Evolutionary conservation across 2,329 filamentous ascomycete genomes (phyloP).

Genomic region (Fusarium metavorans): DNA sequence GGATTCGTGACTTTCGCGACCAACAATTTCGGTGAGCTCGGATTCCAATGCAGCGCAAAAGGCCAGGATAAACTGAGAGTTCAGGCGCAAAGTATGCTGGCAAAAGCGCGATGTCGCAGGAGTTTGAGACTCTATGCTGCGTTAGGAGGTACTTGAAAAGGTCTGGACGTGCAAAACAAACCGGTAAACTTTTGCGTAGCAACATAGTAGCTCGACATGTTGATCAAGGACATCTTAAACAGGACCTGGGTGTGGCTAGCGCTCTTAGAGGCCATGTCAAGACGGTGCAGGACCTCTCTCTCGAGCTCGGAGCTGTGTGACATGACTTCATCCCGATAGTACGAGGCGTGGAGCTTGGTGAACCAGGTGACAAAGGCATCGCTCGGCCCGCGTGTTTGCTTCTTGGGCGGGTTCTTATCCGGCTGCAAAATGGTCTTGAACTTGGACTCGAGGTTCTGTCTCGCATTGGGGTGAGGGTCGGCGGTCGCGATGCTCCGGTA

Average conservation of each 20-base stretch:
- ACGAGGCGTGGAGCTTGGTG: constrained; percentile 85
- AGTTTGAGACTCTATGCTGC: constrained; percentile 60
- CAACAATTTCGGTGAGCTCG: constrained; percentile 70
- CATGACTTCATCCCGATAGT: constrained; percentile 82
- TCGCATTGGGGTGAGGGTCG: constrained; percentile 79
- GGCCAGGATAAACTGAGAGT: constrained; percentile 80
- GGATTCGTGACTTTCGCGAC: constrained; percentile 36
- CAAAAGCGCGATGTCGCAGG: constrained; percentile 60
- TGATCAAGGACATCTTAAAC: constrained; percentile 85
- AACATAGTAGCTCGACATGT: constrained; percentile 85
- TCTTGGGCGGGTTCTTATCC: constrained; percentile 47
- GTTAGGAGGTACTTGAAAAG: not conserved
- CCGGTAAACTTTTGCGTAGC: constrained; percentile 58
- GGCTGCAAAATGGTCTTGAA: constrained; percentile 69
- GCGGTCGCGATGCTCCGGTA: constrained; percentile 84
- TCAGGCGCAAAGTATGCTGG: constrained; percentile 79
- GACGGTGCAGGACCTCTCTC: constrained; percentile 83
- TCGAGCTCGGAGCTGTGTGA: constrained; percentile 84
- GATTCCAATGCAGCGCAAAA: constrained; percentile 77
- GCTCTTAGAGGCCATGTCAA: constrained; percentile 79
- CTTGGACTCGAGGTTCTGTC: constrained; percentile 81
- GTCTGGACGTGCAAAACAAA: constrained; percentile 40
- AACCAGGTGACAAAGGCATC: constrained; percentile 84
- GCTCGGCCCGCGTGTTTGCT: constrained; percentile 54
- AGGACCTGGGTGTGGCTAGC: constrained; percentile 73